phyloP scores from a whole-genome alignment of 1,139 yeast genomes.

The Kurtzmaniella quercitrusa region DNA sequence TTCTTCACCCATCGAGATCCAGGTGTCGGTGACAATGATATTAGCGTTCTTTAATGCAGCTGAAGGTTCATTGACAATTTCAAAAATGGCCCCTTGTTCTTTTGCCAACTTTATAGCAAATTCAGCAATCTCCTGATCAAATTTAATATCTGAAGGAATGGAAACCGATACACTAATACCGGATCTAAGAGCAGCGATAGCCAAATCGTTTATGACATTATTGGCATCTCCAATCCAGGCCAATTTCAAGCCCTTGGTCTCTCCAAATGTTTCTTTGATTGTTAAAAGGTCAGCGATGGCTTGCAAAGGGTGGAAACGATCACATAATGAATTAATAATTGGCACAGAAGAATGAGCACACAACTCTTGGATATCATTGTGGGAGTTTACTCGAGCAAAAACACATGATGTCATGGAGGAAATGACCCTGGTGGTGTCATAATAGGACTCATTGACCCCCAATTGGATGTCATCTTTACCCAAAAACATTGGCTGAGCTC shows the following conservation, averaged over 20 bases:
- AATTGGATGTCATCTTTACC: slow-evolving; percentile 96
- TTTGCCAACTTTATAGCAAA: slow-evolving; percentile 51
- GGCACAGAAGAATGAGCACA: slow-evolving; percentile 80
- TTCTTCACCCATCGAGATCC: slow-evolving; percentile 98
- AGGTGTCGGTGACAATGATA: slow-evolving; percentile 92
- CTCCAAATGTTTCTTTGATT: slow-evolving; percentile 70
- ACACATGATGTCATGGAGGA: slow-evolving; percentile 94
- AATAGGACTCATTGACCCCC: slow-evolving; percentile 87
- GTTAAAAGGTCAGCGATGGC: slow-evolving; percentile 90
- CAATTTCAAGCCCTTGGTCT: slow-evolving; percentile 61
- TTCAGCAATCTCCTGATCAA: slow-evolving; percentile 53
- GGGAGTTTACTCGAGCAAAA: slow-evolving; percentile 91
- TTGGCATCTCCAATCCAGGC: slow-evolving; percentile 98
- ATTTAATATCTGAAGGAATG: slow-evolving; percentile 69
- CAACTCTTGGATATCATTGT: slow-evolving; percentile 74
- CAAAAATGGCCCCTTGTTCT: slow-evolving; percentile 52
- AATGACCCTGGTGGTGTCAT: slow-evolving; percentile 83
- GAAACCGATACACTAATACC: slow-evolving; percentile 85
- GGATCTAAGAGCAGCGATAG: slow-evolving; percentile 81
- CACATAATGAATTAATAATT: slow-evolving; percentile 89
- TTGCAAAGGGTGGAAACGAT: slow-evolving; percentile 89
- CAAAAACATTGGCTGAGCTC: slow-evolving; percentile 94
- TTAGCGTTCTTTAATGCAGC: slow-evolving; percentile 71
- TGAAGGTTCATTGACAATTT: slow-evolving; percentile 67
- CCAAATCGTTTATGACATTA: slow-evolving; percentile 89